Percentiles rank a stretch among this genome's conserved stretches.
These are phyloP conservation scores for Epichloe glyceriae DNA, from an alignment of 2,329 filamentous ascomycete species.

Conservation along the genomic window DNA sequence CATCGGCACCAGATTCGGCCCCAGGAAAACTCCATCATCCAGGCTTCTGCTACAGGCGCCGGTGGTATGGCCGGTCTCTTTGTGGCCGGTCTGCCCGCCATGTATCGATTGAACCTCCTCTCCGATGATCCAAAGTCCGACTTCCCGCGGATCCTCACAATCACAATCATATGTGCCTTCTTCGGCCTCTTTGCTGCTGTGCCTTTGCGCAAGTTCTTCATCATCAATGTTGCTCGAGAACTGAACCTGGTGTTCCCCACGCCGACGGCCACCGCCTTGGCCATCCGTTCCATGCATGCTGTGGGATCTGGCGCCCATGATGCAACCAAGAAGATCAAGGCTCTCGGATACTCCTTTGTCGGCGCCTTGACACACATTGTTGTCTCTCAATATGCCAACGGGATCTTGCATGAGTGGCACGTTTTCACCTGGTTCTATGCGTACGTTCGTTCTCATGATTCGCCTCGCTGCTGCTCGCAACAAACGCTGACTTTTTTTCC, in stretches of 20 bases:
- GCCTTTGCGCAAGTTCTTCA: slow-evolving; percentile 54
- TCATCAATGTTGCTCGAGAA: slow-evolving; percentile 50
- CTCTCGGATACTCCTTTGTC: slow-evolving; percentile 36
- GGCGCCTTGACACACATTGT: slow-evolving; percentile 39
- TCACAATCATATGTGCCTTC: slow-evolving; percentile 49
- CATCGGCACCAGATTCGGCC: slow-evolving; percentile 42
- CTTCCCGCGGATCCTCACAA: slow-evolving; percentile 43
- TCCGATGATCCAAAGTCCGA: slow-evolving; percentile 36
- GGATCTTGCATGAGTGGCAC: slow-evolving; percentile 48
- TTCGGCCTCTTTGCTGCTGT: slow-evolving; percentile 53
- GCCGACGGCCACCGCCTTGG: slow-evolving; percentile 45
- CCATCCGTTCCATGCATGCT: slow-evolving; percentile 50
- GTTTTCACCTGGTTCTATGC: slow-evolving; percentile 40
- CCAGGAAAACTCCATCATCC: slow-evolving; percentile 49
- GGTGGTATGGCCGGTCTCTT: slow-evolving; percentile 46
- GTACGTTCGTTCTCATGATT: neutral
- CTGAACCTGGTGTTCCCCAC: slow-evolving; percentile 47
- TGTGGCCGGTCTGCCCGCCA: slow-evolving; percentile 44
- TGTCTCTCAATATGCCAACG: slow-evolving; percentile 43
- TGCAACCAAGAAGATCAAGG: slow-evolving; percentile 44
- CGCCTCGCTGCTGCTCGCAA: no score
- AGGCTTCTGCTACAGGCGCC: slow-evolving; percentile 45
- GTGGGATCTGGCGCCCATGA: slow-evolving; percentile 36
- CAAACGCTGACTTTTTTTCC: no score
- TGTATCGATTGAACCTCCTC: slow-evolving; percentile 43